These are phyloP conservation scores for Sporothrix pallida DNA, from an alignment of 2,329 filamentous ascomycete species.

Conservation along the genomic window DNA sequence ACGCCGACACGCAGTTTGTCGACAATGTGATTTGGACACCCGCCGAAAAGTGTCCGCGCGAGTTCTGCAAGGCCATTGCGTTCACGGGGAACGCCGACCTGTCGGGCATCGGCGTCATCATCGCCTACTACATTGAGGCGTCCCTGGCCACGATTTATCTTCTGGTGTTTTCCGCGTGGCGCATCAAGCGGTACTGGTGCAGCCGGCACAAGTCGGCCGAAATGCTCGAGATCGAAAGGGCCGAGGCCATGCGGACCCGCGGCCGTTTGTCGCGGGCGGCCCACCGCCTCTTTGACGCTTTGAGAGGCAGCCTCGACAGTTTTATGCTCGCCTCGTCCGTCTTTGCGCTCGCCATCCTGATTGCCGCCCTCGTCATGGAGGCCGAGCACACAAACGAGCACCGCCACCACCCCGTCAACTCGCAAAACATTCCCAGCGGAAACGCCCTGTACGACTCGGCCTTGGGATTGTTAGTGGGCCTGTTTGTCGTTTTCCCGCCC, in stretches of 20 bases:
- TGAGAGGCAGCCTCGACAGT: slow-evolving; percentile 41
- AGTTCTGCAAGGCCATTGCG: slow-evolving; percentile 38
- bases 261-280: not conserved
- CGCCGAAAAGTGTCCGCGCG: slow-evolving; percentile 25
- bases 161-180: slow-evolving; percentile 33
- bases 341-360: slow-evolving; percentile 37
- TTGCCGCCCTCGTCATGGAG: slow-evolving; percentile 34
- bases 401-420: not conserved
- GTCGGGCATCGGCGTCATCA: slow-evolving; percentile 38
- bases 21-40: slow-evolving; percentile 33
- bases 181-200: slow-evolving; percentile 15
- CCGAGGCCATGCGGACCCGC: not conserved
- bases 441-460: slow-evolving; percentile 38
- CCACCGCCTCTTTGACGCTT: slow-evolving; percentile 40
- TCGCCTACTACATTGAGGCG: slow-evolving; percentile 38
- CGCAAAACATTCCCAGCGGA: slow-evolving; percentile 32
- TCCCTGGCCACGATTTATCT: slow-evolving; percentile 36
- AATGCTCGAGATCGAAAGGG: not conserved
- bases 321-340: slow-evolving; percentile 35
- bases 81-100: slow-evolving; percentile 39
- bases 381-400: slow-evolving; percentile 5
- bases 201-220: too few relatives aligned
- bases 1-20: slow-evolving; percentile 30
- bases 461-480: slow-evolving; percentile 35
- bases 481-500: slow-evolving; percentile 34